Conservation (phyloP, 1,139 yeast genomes). For the Blastobotrys apis region DNA sequence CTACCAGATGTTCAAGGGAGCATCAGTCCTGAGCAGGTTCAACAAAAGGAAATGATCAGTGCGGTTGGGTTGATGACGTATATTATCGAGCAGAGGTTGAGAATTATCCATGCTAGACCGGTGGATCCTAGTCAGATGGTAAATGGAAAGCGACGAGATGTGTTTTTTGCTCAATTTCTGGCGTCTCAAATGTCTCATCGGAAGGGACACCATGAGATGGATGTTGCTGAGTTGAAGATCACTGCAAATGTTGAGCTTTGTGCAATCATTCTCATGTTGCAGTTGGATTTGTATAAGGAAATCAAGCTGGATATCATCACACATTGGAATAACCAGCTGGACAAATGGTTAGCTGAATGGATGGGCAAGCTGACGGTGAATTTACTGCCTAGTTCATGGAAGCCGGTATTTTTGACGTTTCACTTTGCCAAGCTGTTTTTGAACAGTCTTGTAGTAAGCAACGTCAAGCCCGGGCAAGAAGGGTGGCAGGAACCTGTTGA, state of each 20-base stretch:
- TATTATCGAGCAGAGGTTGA: constrained; percentile 26
- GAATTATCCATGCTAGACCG: constrained; percentile 27
- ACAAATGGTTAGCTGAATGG: constrained; percentile 28
- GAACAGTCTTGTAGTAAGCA: constrained; percentile 17
- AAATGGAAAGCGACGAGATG: constrained; percentile 15
- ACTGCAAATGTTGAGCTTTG: constrained; percentile 28
- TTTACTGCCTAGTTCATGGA: constrained; percentile 26
- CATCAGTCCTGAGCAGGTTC: constrained; percentile 12
- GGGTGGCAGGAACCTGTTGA: constrained; percentile 9
- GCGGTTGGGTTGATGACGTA: constrained; percentile 26
- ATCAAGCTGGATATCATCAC: constrained; percentile 18
- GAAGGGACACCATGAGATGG: constrained; percentile 19
- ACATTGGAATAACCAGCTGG: constrained; percentile 27
- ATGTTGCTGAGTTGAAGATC: constrained; percentile 24
- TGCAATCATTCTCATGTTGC: constrained; percentile 25
- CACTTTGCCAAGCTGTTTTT: constrained; percentile 28
- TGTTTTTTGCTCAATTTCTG: constrained; percentile 15
- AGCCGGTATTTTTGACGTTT: constrained; percentile 26
- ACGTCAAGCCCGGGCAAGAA: constrained; percentile 7
- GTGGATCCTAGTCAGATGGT: constrained; percentile 17
- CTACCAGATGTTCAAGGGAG: constrained; percentile 18
- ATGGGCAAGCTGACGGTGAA: constrained; percentile 25
- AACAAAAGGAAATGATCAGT: constrained; percentile 20
- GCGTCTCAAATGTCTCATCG: constrained; percentile 17
- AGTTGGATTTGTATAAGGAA: constrained; percentile 22